Percentiles rank a stretch among this genome's conserved stretches.
Evolutionary conservation across 73 alveolate genomes (phyloP).

Genomic region (Symbiodinium natans): DNA sequence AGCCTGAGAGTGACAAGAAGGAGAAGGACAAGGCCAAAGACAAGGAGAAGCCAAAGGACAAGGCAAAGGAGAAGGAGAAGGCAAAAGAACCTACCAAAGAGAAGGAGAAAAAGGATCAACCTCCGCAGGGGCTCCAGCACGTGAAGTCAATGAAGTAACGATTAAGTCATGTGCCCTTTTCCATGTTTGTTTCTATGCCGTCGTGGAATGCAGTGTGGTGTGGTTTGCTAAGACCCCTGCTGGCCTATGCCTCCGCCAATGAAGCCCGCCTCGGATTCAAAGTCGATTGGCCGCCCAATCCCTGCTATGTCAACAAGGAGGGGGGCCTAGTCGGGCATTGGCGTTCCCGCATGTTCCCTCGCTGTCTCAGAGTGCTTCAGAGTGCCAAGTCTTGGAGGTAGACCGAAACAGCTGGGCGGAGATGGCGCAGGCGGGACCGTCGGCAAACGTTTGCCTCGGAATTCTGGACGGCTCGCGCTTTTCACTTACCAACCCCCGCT

Average conservation of each 20-base stretch:
- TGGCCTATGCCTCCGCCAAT: conserved; percentile 18
- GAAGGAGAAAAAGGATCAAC: conserved; percentile 28
- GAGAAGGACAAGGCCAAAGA: conserved; percentile 33
- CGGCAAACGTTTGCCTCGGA: no score
- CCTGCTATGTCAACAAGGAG: conserved; percentile 77
- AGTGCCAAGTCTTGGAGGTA: conserved; percentile 30
- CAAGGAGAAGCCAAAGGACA: background rate
- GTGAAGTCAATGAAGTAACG: background rate
- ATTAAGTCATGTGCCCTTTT: background rate
- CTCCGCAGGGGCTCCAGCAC: conserved; percentile 30
- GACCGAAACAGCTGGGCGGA: conserved; percentile 71
- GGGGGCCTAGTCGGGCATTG: background rate
- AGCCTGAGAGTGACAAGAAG: conserved; percentile 30
- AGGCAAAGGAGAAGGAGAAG: conserved; percentile 52
- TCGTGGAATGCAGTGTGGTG: background rate
- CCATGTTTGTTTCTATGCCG: background rate
- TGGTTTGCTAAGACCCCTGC: background rate
- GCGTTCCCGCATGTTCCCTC: no score
- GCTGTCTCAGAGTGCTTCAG: no score
- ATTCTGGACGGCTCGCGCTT: no score
- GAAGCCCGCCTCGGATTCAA: conserved; percentile 81
- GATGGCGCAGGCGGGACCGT: conserved; percentile 73
- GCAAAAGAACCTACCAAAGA: conserved; percentile 7
- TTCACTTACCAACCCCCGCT: no score
- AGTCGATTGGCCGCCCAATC: conserved; percentile 71